Evolutionary conservation across 2,329 filamentous ascomycete species (phyloP).

Genomic region (Diplodia intermedia): DNA sequence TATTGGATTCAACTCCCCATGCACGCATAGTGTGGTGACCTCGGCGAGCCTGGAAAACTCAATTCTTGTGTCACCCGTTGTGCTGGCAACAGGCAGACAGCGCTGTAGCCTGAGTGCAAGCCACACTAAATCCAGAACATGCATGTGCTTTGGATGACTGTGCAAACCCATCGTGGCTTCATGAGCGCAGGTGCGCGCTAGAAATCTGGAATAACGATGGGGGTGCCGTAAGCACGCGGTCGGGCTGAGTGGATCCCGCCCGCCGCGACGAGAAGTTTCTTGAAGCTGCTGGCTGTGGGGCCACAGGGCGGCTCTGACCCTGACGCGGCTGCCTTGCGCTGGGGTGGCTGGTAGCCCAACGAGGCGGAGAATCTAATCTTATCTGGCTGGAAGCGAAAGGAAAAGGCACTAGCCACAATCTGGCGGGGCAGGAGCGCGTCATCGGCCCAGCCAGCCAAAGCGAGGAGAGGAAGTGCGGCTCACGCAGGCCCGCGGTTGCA

Average conservation of each 20-base stretch:
- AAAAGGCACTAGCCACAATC: slow-evolving; percentile 11
- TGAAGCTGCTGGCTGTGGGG: slow-evolving; percentile 22
- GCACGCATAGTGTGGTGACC: too few species aligned
- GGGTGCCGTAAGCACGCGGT: too few species aligned
- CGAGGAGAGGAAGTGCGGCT: background rate
- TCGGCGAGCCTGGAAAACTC: too few species aligned
- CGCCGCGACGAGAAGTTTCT: slow-evolving; percentile 26
- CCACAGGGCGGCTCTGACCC: background rate
- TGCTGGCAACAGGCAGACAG: background rate
- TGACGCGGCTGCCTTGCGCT: background rate
- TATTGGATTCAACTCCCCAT: too few species aligned
- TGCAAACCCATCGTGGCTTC: background rate
- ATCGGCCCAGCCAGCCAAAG: slow-evolving; percentile 1
- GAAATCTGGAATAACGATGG: too few species aligned
- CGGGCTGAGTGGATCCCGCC: background rate
- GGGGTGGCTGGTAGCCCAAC: background rate
- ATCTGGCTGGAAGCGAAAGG: background rate
- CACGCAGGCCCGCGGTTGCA: background rate
- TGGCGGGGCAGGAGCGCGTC: slow-evolving; percentile 27
- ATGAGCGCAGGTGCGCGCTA: too few species aligned
- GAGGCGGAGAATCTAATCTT: slow-evolving; percentile 14
- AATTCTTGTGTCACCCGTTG: background rate
- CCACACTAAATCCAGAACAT: background rate
- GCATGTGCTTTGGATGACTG: background rate
- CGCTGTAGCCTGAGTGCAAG: background rate